These are phyloP conservation scores for Epicoccum sorghinum DNA, from an alignment of 2,329 filamentous ascomycete species.

Conservation along the genomic window DNA sequence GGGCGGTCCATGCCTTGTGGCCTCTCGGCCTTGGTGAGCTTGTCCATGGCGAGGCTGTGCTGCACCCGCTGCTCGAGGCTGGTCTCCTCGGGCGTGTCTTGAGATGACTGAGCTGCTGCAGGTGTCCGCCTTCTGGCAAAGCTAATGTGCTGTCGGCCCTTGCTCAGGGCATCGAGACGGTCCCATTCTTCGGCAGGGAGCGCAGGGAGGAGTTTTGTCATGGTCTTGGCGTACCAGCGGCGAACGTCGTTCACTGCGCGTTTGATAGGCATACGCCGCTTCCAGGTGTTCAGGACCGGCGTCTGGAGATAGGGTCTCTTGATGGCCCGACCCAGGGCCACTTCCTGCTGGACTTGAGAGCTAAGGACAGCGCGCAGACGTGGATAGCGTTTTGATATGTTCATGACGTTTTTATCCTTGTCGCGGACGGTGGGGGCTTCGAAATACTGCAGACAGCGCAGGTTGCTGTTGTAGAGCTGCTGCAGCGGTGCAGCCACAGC, in stretches of 20 bases:
- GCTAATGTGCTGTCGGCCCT: constrained; percentile 38
- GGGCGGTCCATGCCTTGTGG: constrained; percentile 32
- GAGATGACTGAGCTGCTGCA: neutral
- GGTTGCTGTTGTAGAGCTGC: constrained; percentile 44
- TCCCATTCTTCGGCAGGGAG: constrained; percentile 54
- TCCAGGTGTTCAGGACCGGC: constrained; percentile 55
- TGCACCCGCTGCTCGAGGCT: constrained; percentile 18
- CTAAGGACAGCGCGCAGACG: constrained; percentile 37
- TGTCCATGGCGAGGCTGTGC: constrained; percentile 30
- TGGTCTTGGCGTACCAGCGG: constrained; percentile 52
- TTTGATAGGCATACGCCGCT: constrained; percentile 52
- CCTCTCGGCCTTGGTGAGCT: constrained; percentile 33
- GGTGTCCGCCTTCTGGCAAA: constrained; percentile 30
- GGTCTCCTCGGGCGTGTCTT: constrained; percentile 2
- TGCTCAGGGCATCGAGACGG: constrained; percentile 48
- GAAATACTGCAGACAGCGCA: constrained; percentile 38
- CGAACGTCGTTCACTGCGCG: constrained; percentile 52
- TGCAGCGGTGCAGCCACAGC: constrained; percentile 36
- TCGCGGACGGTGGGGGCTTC: constrained; percentile 29
- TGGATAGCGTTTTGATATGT: constrained; percentile 40
- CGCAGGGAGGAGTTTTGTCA: constrained; percentile 53
- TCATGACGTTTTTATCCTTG: constrained; percentile 24
- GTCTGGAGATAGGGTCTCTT: constrained; percentile 40
- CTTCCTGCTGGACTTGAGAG: constrained; percentile 28
- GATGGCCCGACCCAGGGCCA: constrained; percentile 28